Evolutionary conservation across 225 moss, liverwort and hornwort genomes (phyloP).

Genomic region (Neckera pumila): DNA sequence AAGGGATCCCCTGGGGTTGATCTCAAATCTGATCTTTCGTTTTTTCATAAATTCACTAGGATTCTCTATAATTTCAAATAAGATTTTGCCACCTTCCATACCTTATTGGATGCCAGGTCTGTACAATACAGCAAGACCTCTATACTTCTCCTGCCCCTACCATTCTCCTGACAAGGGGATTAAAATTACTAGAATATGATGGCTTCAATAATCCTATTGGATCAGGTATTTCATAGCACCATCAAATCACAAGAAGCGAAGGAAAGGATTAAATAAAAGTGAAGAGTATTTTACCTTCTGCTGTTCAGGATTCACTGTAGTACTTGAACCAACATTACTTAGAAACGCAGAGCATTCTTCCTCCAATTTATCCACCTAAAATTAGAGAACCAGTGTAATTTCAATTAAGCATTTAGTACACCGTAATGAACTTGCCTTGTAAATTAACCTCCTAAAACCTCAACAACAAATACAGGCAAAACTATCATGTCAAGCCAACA

Average conservation of each 20-base stretch:
- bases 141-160: neutral
- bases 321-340: slow-evolving; percentile 5
- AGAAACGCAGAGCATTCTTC: slow-evolving; percentile 50
- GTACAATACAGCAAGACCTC: neutral
- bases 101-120: neutral
- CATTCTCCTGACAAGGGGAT: neutral
- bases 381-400: neutral
- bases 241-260: neutral
- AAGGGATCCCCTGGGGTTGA: neutral
- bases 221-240: neutral
- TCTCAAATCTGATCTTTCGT: neutral
- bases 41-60: neutral
- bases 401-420: neutral
- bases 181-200: neutral
- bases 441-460: neutral
- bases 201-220: neutral
- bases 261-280: neutral
- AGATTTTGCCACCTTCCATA: neutral
- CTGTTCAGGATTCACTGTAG: slow-evolving; percentile 33
- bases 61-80: neutral
- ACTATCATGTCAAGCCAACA: neutral
- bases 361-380: slow-evolving; percentile 50
- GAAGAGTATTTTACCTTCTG: slow-evolving; percentile 21
- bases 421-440: neutral
- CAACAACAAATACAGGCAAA: neutral